Base-by-base conservation (phyloP, 371 early-diverging fungal species). In the Mucor indicus region DNA sequence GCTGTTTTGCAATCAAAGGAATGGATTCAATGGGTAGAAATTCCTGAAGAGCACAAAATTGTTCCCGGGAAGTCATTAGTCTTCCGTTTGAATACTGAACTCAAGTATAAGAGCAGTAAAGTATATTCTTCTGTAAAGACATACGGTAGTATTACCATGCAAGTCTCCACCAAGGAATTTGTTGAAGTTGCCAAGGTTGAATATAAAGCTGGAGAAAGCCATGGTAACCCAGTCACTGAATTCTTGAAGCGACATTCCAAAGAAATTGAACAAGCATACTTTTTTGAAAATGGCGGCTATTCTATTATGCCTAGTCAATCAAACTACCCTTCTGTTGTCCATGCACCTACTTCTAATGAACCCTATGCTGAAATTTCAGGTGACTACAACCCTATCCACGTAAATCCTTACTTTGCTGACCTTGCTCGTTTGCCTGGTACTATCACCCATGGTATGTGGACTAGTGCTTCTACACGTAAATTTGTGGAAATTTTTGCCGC, bases 381-480 rank as follows among this genome's bases (percentile, higher is more conserved):
- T 42, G 96, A 96, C 62, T 84, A 79, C 75, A 96, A 96, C 70
- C 96, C 96, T 21, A 96, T 96, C 54, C 96, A 96, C 80, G 90
- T 89, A 65, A 93, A 91, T 82, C 87, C 90, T 44, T 93, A 92
- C 85, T 90, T 96, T 80, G 90, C 95, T 48, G 91, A 91, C 50
- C 69, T 91, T 23, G 93, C 93, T 41, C 79, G 80, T 42, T 82
- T 96, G 44, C 95, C 96, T 33, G 92, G 89, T 48, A 93, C 94
- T 29, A 94, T 96, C 59, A 96, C 96, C n/a, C 96, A 96, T 68
- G 96, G 96, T 44, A 93, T 96, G 95, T 96, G 95, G 95, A 94
- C 95, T 49, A 83, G 84, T 41, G 96, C 96, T 12, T 84, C 93
- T 7, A 88, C 93, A 31, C 87, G 95, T 69, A 90, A 91, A 76